Base-by-base conservation (phyloP, 148 eudicot genomes). In the Rhododendron mucronatum region DNA sequence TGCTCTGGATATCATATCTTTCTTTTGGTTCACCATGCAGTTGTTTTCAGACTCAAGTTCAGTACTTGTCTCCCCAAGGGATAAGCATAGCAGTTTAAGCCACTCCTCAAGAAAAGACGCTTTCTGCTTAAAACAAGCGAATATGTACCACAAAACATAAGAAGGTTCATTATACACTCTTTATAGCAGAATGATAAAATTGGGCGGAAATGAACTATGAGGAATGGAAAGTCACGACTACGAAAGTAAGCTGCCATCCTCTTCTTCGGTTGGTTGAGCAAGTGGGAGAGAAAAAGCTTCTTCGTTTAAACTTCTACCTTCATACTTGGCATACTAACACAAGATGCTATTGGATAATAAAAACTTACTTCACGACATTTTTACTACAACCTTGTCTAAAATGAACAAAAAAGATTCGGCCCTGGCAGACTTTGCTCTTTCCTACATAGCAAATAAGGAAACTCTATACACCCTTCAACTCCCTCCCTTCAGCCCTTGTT, bases 101-200 rank as follows among this genome's bases (percentile, higher is more conserved):
- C 98, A 96, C 80, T 86, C 88, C 88, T 95, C 98, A 23, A 95
- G 84, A 89, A 96, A 95, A 33, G 93, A 86, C 57, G 95, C 92
- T 94, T 96, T 96, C 98, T 96, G 89, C 39, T 84, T 11, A 81
- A 83, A 51, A 86, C 78, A 87, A 82, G 37, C 39, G 75, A 78
- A 78, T 47, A 86, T 80, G 21, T 78, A 75, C 13, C 18, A 82
- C 82, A 55, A 67, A 79, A 80, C 79, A 3, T 23, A 47, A 44
- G 53, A 21, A 37, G 7, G 14, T 37, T 48, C 28, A 10, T 28
- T 41, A 26, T 67, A 26, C 9, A n/a, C 63, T 69, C 74, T 7
- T 23, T 10, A 6, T 35, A 21, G 63, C 26, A 35, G 77, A 86
- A 86, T 9, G 41, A 85, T 80, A 5, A 53, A 11, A 7, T 28